Evolutionary conservation across 331 rosid genomes (phyloP).

Genomic region (Telfairia occidentalis): DNA sequence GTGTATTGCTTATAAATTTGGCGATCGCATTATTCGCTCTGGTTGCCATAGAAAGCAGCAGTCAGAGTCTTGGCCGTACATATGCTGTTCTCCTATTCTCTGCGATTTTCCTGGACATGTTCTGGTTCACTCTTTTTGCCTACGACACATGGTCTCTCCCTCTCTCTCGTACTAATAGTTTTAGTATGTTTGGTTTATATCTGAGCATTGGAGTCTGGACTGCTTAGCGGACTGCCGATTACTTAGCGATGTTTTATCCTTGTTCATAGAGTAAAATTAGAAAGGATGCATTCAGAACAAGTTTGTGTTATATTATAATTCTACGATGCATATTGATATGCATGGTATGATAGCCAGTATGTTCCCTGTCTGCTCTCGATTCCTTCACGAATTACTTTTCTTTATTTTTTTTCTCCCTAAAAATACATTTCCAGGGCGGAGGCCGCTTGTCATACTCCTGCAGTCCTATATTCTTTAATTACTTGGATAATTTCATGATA

Average conservation of each 20-base stretch:
- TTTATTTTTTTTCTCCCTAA: not conserved
- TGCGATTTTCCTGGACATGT: constrained; percentile 59
- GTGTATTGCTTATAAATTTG: constrained; percentile 63
- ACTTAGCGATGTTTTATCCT: not conserved
- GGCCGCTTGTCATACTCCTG: not conserved
- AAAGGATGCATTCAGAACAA: not conserved
- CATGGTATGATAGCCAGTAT: not conserved
- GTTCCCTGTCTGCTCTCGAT: not conserved
- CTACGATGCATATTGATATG: not conserved
- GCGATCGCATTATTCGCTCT: constrained; percentile 82
- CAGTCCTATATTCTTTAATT: not conserved
- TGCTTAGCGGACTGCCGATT: not conserved
- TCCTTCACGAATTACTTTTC: not conserved
- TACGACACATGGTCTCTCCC: constrained; percentile 58
- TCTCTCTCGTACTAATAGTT: not conserved
- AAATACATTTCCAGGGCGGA: not conserved
- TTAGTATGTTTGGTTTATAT: not conserved
- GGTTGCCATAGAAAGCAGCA: constrained; percentile 94
- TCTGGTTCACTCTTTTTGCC: constrained; percentile 77
- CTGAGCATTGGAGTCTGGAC: not conserved
- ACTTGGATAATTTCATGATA: not conserved
- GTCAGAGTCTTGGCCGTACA: constrained; percentile 88
- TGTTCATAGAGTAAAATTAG: not conserved
- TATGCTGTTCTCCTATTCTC: constrained; percentile 83
- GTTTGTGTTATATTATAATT: not conserved